Conservation (phyloP, 306 rosid species). For the Astragalus membranaceus region DNA sequence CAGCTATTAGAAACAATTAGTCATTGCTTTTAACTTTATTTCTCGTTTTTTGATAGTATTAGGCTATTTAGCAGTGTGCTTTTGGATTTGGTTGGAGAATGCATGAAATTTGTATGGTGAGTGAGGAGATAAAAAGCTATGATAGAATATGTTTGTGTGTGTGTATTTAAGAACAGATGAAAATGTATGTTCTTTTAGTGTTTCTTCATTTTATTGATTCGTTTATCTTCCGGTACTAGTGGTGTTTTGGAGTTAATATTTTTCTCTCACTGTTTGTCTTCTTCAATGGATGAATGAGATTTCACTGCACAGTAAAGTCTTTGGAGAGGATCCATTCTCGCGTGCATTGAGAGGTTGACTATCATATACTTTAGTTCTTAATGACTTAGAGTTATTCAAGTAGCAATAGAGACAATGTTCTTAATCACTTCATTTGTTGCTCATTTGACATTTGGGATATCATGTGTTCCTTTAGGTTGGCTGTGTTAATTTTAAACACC, state of each 20-base stretch:
- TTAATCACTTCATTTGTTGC: not conserved
- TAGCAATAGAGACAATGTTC: not conserved
- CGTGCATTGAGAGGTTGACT: not conserved
- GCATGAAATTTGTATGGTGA: not conserved
- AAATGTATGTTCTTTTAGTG: not conserved
- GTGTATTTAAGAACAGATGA: not conserved
- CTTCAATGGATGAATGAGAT: too few relatives aligned
- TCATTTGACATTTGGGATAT: not conserved
- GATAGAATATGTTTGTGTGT: not conserved
- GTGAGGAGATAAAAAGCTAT: not conserved
- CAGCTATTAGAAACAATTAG: not conserved
- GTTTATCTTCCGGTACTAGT: not conserved
- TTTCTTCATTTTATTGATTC: conserved; percentile 16
- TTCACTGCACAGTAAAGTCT: too few relatives aligned
- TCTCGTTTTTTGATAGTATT: too few relatives aligned
- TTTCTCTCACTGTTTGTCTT: too few relatives aligned
- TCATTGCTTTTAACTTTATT: not conserved
- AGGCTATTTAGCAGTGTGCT: too few relatives aligned
- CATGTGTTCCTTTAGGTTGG: not conserved
- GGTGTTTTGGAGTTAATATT: not conserved
- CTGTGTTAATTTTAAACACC: not conserved
- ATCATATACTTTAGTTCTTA: not conserved
- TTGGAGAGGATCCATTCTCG: too few relatives aligned
- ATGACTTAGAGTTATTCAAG: not conserved
- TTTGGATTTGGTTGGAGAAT: not conserved